These are phyloP conservation scores for Beta vulgaris DNA, from an alignment of 148 eudicot genomes.

Conservation along the genomic window DNA sequence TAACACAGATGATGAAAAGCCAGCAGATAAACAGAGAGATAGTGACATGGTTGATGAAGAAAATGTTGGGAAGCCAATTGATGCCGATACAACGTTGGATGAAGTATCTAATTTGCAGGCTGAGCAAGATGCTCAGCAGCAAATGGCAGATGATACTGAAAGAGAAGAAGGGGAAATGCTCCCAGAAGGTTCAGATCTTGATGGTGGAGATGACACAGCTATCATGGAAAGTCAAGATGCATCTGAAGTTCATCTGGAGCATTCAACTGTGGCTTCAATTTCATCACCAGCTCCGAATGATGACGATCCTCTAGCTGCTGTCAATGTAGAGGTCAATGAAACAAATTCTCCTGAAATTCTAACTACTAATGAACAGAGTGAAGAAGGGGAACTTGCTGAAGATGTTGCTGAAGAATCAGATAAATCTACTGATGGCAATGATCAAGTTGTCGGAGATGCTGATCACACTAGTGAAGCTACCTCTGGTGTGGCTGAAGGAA, in stretches of 20 bases:
- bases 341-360: slow-evolving; percentile 39
- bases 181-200: slow-evolving; percentile 45
- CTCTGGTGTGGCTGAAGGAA: slow-evolving; percentile 24
- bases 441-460: slow-evolving; percentile 38
- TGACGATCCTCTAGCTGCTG: slow-evolving; percentile 30
- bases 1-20: slow-evolving; percentile 25
- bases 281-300: slow-evolving; percentile 39
- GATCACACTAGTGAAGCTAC: slow-evolving; percentile 38
- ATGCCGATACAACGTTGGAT: slow-evolving; percentile 35
- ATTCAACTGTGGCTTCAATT: slow-evolving; percentile 25
- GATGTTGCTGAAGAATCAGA: slow-evolving; percentile 37
- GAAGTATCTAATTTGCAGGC: slow-evolving; percentile 36
- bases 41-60: slow-evolving; percentile 40
- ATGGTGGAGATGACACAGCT: slow-evolving; percentile 41
- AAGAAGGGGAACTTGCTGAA: slow-evolving; percentile 45
- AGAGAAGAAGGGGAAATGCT: slow-evolving; percentile 77
- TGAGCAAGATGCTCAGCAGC: slow-evolving; percentile 44
- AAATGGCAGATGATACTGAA: slow-evolving; percentile 44
- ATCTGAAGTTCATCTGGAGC: slow-evolving; percentile 40
- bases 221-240: slow-evolving; percentile 37
- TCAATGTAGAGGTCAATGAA: slow-evolving; percentile 36
- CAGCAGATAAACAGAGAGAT: slow-evolving; percentile 41
- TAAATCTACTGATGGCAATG: slow-evolving; percentile 36
- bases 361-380: slow-evolving; percentile 40
- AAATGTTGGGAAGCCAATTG: slow-evolving; percentile 37